Evolutionary conservation across 108 stramenopile species (phyloP), one percentile per base, ranked within the genome.

Genomic region (Skeletonema costatum): DNA sequence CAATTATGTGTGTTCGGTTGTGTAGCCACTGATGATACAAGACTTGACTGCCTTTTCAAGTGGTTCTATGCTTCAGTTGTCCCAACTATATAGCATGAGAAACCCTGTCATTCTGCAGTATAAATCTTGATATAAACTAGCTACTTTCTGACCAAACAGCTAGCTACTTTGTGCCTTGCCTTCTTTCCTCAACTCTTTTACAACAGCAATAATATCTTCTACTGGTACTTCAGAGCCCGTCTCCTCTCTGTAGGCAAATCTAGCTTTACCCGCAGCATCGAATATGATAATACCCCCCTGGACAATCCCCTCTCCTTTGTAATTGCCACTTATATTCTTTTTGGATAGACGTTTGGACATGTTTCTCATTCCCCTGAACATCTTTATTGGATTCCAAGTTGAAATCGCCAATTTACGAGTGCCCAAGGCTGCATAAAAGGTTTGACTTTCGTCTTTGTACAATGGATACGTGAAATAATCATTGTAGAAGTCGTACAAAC

Each of bases 211-310:
- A 69, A 87, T 87, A 32, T 87, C 88, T 13, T 87, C 84, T 16
- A 70, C 50, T 0, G 88, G 82, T 12, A 83, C 42, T 56, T 84
- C 80, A 13, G 39, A 42, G 42, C 88, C 88, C n/a, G 88, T 87
- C 63, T 83, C 78, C 66, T 89, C 88, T 60, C 80, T 64, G 83
- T 89, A 85, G 0, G 81, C 82, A 69, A 83, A 89, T 33, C 76
- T 39, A 10, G 85, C 65, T 17, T 74, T 71, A 2, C 84, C 86
- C 0, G 35, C 44, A 25, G 44, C 56, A 39, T 78, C 84, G 69
- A 90, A 84, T 48, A 90, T 81, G 11, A 90, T 78, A 5, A 90
- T 59, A 21, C 89, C 89, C 25, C 89, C 89, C 66, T 87, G 86
- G 2, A 87, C 48, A 62, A 88, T 32, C 35, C 89, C 89, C 67